Conservation (phyloP, 139 green algal genomes). For the Zygnema circumcarinatum region DNA sequence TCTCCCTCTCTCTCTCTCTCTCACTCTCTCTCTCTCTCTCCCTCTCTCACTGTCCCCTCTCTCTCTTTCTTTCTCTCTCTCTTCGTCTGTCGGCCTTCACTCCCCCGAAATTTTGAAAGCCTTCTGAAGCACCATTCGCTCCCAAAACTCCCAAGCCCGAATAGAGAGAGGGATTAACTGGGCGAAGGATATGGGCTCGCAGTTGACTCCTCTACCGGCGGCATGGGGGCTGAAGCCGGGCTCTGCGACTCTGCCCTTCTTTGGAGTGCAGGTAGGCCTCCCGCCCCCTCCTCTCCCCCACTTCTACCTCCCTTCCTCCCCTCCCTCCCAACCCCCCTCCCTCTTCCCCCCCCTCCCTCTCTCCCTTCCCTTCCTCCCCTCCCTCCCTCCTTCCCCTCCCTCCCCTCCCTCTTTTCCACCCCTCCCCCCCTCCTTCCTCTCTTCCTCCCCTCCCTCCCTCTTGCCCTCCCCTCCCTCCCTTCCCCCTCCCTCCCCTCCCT, state of each 20-base stretch:
- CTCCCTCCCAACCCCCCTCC: background rate
- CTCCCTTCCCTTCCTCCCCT: background rate
- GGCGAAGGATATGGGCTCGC: no score
- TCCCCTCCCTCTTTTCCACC: background rate
- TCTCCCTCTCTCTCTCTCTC: background rate
- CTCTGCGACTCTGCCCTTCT: constrained; percentile 89
- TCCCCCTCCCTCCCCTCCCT: background rate
- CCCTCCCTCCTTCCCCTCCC: no score
- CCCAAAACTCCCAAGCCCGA: no score
- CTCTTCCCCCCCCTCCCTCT: background rate
- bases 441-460: background rate
- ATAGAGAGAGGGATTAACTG: no score
- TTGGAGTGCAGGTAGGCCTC: constrained; percentile 78
- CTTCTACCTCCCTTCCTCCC: background rate
- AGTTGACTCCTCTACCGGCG: constrained; percentile 83
- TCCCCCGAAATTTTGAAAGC: no score
- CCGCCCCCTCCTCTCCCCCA: no score
- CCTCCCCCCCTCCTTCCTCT: background rate
- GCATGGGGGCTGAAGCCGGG: constrained; percentile 81
- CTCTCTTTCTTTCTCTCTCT: no score
- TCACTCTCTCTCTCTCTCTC: background rate
- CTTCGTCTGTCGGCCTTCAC: no score
- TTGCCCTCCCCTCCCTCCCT: background rate
- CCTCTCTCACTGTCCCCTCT: no score
- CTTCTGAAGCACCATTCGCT: no score